Conservation (phyloP, 768 basidiomycete species). For the Hericium coralloides region DNA sequence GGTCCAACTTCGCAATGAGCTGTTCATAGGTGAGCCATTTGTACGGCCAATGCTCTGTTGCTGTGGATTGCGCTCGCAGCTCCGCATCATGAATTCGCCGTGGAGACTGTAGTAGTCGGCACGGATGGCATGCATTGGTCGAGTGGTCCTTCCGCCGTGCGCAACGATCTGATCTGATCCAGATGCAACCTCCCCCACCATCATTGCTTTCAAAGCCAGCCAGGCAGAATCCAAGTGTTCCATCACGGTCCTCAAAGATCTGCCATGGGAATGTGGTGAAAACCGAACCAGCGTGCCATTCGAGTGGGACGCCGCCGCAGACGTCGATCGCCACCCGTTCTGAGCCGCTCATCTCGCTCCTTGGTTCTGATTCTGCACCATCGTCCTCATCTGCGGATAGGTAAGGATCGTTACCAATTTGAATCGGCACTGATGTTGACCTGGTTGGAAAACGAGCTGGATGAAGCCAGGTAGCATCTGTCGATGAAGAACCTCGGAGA, state of each 20-base stretch:
- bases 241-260: neutral
- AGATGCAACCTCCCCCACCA: neutral
- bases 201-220: neutral
- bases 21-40: neutral
- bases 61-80: neutral
- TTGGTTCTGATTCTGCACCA: too few relatives aligned
- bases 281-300: neutral
- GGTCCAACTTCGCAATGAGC: neutral
- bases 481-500: too few relatives aligned
- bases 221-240: neutral
- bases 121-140: neutral
- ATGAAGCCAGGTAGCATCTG: too few relatives aligned
- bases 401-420: too few relatives aligned
- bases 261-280: neutral
- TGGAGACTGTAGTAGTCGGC: neutral
- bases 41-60: neutral
- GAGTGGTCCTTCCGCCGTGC: too few relatives aligned
- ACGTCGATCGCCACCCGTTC: neutral
- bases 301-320: neutral
- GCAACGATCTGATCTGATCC: neutral
- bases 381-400: too few relatives aligned
- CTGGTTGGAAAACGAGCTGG: too few relatives aligned
- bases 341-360: too few relatives aligned
- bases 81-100: neutral
- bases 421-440: too few relatives aligned